phyloP scores from a whole-genome alignment of 768 basidiomycete species.

The Suillus americanus region DNA sequence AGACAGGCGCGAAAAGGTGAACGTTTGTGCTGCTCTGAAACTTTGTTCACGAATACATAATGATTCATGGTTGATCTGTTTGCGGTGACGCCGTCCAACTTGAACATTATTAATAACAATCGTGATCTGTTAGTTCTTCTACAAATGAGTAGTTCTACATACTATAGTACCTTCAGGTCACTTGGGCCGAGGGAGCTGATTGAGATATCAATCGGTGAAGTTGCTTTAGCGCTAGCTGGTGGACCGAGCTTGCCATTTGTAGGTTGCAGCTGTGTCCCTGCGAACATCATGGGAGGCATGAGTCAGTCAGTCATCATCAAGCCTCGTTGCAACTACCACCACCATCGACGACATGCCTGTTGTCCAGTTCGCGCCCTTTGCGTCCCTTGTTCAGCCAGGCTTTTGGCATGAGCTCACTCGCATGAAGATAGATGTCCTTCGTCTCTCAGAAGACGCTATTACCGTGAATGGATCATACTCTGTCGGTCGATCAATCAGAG shows the following conservation, averaged over 20 bases:
- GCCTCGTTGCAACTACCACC: slow-evolving; percentile 7
- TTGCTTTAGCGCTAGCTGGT: not conserved
- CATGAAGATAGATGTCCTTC: slow-evolving; percentile 89
- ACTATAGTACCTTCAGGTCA: not conserved
- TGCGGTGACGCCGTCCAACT: too few relatives aligned
- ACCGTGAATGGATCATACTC: slow-evolving; percentile 68
- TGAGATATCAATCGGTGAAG: not conserved
- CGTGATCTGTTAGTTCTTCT: not conserved
- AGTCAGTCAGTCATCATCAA: not conserved
- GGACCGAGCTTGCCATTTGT: slow-evolving; percentile 1
- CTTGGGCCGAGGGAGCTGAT: not conserved
- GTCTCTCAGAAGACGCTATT: slow-evolving; percentile 72
- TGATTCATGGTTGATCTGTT: not conserved
- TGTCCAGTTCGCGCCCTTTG: slow-evolving; percentile 88
- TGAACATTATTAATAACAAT: not conserved
- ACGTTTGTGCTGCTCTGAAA: not conserved
- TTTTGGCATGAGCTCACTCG: slow-evolving; percentile 92
- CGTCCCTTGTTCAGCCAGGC: slow-evolving; percentile 82
- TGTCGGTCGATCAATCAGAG: slow-evolving; percentile 67
- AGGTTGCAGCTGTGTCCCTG: slow-evolving; percentile 1
- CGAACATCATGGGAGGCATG: not conserved
- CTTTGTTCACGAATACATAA: not conserved
- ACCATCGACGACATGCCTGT: slow-evolving; percentile 41
- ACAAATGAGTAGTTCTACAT: not conserved
- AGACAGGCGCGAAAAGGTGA: not conserved